Evolutionary conservation across 2,329 filamentous ascomycete genomes (phyloP), one percentile per base, ranked within the genome.

Genomic region (Penicillium sp.): DNA sequence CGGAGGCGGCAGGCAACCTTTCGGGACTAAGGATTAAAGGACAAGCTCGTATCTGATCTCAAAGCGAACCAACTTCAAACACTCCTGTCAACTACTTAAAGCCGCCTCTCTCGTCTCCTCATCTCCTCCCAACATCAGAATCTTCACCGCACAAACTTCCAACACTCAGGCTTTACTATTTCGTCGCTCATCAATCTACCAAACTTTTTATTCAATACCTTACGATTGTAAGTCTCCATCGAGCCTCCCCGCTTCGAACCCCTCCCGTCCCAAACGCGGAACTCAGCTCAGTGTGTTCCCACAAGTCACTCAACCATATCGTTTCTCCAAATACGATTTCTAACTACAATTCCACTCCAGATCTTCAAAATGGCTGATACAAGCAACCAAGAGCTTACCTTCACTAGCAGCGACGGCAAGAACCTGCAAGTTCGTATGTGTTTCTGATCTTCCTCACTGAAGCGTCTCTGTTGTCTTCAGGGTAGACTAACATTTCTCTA

Each of bases 391-490:
- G 63, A 38, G 21, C 62, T 66, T 23, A 59, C 38, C 13, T 55
- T 66, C 49, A 60, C 59, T 19, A 70, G 64, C 62, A 63, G 66
- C 54, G 66, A 68, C 51, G 63, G 58, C 57, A 78, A 79, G 50
- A 75, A 79, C 35, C 79, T 86, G 63, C 67, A 71, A 13, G 82
- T 86, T 67, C 83, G 84, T 86, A 79, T 70, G 83, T 77, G 56
- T 30, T 56, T 31, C 45, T 23, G 8, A 21, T 21, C 13, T n/a
- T 21, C 31, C 8, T 13, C 13, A 21, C 3, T 35, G 8, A 35
- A 21, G 11, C 2, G 23, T 48, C 26, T 21, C 21, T 31, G 52
- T 41, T 23, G 44, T 59, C 29, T 55, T 21, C 23, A 50, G 7
- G 38, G 35, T 46, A 29, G 5, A 54, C 62, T 64, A 63, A 64